phyloP scores from a whole-genome alignment of 2,329 filamentous ascomycete genomes.

The Podosphaera xanthii region DNA sequence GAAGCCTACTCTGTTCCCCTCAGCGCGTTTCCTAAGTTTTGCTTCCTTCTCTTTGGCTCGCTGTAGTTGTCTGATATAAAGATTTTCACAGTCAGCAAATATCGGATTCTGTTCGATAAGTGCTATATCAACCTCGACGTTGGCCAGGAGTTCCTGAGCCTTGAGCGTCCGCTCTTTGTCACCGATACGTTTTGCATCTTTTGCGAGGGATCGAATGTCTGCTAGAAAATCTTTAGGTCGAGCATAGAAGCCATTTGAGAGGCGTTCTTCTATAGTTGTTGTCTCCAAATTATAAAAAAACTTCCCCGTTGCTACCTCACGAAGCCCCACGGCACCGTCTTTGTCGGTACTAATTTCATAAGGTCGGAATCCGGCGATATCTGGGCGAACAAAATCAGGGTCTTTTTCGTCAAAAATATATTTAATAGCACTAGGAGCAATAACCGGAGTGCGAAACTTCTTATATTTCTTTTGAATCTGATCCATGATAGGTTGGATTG shows the following conservation, averaged over 20 bases:
- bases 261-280: slow-evolving; percentile 78
- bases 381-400: slow-evolving; percentile 39
- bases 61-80: slow-evolving; percentile 51
- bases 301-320: slow-evolving; percentile 53
- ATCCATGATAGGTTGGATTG: slow-evolving; percentile 89
- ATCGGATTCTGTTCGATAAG: slow-evolving; percentile 46
- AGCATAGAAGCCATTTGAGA: slow-evolving; percentile 92
- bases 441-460: slow-evolving; percentile 61
- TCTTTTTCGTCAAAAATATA: slow-evolving; percentile 74
- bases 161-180: slow-evolving; percentile 66
- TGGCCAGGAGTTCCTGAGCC: slow-evolving; percentile 75
- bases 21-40: slow-evolving; percentile 28
- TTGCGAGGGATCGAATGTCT: slow-evolving; percentile 66
- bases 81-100: slow-evolving; percentile 56
- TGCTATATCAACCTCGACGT: slow-evolving; percentile 82
- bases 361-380: slow-evolving; percentile 36
- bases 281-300: slow-evolving; percentile 93
- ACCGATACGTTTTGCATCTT: slow-evolving; percentile 62
- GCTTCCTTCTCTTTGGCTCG: slow-evolving; percentile 36
- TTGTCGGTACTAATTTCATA: slow-evolving; percentile 63
- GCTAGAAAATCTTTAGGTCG: slow-evolving; percentile 71
- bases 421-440: slow-evolving; percentile 49
- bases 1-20: slow-evolving; percentile 1
- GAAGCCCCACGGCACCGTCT: slow-evolving; percentile 52
- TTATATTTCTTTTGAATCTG: slow-evolving; percentile 80